A percentile compares a stretch with the other conserved stretches of the same genome.
Evolutionary conservation across 2,329 filamentous ascomycete genomes (phyloP).

Genomic region (Corinectria fuckeliana): DNA sequence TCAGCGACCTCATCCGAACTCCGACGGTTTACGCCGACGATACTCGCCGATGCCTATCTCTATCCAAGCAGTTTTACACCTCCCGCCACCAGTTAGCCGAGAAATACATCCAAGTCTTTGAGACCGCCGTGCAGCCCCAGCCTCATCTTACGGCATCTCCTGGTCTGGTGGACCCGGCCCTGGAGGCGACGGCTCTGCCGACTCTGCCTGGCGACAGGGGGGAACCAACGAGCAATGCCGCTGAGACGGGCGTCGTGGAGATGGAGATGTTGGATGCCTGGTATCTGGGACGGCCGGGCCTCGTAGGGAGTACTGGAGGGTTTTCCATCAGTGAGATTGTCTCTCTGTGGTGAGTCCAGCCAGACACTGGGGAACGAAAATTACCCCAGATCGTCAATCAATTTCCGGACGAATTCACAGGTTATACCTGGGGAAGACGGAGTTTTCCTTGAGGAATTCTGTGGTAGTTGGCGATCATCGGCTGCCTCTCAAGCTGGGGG

Average conservation of each 20-base stretch:
- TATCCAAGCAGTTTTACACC: conserved; percentile 28
- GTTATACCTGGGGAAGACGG: background rate
- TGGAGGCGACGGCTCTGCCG: conserved; percentile 22
- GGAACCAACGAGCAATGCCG: background rate
- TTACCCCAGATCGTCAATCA: background rate
- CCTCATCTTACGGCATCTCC: conserved; percentile 19
- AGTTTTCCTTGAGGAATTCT: background rate
- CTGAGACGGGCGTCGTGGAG: conserved; percentile 19
- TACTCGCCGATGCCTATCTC: conserved; percentile 30
- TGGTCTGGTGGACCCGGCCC: conserved; percentile 26
- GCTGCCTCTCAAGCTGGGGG: conserved; percentile 3
- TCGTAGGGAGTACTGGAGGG: conserved; percentile 7
- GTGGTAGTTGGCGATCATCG: background rate
- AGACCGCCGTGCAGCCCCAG: conserved; percentile 24
- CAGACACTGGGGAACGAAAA: background rate
- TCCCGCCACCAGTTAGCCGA: conserved; percentile 20
- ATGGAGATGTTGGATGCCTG: conserved; percentile 33
- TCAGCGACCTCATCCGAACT: conserved; percentile 28
- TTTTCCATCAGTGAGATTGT: conserved; percentile 28
- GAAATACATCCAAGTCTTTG: conserved; percentile 27
- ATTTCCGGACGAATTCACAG: background rate
- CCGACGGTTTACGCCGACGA: conserved; percentile 27
- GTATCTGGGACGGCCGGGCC: conserved; percentile 25
- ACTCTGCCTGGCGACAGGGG: background rate
- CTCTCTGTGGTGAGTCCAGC: conserved; percentile 29